Evolutionary conservation across 192 early-diverging fungal species (phyloP).

Genomic region (Phlyctochytrium arcticum): DNA sequence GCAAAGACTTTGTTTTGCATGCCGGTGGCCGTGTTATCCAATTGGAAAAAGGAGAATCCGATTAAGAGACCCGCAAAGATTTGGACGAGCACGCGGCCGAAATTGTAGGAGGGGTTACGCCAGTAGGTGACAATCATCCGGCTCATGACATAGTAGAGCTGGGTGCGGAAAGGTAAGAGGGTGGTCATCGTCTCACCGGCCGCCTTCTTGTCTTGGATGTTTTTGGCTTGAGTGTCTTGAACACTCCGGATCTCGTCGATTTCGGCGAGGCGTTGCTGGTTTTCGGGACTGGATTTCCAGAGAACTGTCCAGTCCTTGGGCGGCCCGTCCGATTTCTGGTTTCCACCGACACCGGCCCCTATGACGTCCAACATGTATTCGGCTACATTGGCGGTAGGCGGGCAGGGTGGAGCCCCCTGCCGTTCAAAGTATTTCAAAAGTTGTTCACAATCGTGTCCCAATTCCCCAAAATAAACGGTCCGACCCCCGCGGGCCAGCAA

Average conservation of each 20-base stretch:
- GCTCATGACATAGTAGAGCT: conserved; percentile 55
- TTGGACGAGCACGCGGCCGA: conserved; percentile 38
- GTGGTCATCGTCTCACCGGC: conserved; percentile 38
- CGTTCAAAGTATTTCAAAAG: conserved; percentile 73
- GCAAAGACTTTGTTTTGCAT: conserved; percentile 65
- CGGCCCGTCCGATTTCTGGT: conserved; percentile 36
- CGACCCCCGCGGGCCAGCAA: conserved; percentile 75
- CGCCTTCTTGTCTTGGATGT: not conserved
- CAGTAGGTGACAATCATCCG: conserved; percentile 69
- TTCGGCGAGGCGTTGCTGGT: conserved; percentile 35
- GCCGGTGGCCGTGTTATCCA: conserved; percentile 50
- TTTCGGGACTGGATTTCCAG: conserved; percentile 62
- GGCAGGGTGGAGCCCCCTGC: conserved; percentile 64
- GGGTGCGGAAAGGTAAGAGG: conserved; percentile 27
- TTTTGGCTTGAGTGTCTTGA: conserved; percentile 25
- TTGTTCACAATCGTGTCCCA: conserved; percentile 59
- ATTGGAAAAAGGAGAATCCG: conserved; percentile 72
- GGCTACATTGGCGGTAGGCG: conserved; percentile 66
- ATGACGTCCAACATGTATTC: conserved; percentile 81
- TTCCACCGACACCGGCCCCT: conserved; percentile 51
- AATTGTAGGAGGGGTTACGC: conserved; percentile 71
- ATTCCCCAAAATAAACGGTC: conserved; percentile 78
- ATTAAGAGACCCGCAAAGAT: conserved; percentile 58
- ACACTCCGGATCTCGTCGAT: conserved; percentile 47
- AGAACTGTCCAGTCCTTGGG: conserved; percentile 71